A percentile compares a stretch with the other conserved stretches of the same genome.
phyloP scores from a whole-genome alignment of 768 basidiomycete genomes.

The Amanita molliuscula region DNA sequence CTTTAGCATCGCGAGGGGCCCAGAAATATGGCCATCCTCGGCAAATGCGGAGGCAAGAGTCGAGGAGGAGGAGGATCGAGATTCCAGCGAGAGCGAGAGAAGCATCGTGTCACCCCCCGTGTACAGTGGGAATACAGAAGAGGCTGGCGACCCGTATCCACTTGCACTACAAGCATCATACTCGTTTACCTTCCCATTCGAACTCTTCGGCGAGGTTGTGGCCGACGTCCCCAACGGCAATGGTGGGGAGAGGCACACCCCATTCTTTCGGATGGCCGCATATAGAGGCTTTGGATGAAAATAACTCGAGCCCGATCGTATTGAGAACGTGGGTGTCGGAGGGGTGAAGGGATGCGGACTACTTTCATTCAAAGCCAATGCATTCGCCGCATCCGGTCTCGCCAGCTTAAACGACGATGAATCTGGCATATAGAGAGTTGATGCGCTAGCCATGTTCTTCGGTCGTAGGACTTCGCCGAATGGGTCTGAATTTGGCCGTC shows the following conservation, averaged over 20 bases:
- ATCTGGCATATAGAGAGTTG: neutral
- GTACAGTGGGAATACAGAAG: neutral
- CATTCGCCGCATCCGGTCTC: neutral
- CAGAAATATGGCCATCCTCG: neutral
- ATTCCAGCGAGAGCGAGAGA: neutral
- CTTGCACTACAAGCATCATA: neutral
- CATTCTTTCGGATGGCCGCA: constrained; percentile 3
- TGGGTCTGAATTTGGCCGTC: constrained; percentile 2
- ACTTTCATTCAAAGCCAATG: neutral
- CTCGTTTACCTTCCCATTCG: neutral
- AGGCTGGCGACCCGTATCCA: neutral
- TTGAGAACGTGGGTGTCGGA: neutral
- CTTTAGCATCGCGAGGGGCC: neutral
- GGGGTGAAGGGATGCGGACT: neutral
- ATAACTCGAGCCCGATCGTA: neutral
- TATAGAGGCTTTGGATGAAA: constrained; percentile 1
- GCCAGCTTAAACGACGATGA: neutral
- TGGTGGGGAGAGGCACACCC: neutral
- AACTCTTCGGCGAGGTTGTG: neutral
- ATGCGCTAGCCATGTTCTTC: neutral
- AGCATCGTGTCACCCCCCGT: neutral
- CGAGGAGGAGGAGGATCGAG: neutral
- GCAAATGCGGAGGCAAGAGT: neutral
- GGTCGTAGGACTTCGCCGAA: neutral
- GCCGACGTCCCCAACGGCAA: neutral